phyloP scores from a whole-genome alignment of 441 rosid species.

The Croton laevigatus region DNA sequence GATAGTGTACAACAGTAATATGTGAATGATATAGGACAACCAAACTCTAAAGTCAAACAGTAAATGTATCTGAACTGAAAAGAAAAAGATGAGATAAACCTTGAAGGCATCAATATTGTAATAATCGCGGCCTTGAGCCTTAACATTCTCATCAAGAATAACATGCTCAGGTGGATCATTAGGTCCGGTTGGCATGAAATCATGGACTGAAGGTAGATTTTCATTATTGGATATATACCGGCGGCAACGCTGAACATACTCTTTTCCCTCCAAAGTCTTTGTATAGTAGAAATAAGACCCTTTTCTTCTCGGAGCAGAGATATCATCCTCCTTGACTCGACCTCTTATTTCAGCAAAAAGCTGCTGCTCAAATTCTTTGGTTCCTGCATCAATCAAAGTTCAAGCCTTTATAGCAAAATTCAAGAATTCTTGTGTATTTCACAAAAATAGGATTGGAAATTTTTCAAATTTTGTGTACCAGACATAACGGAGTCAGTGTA shows the following conservation, averaged over 20 bases:
- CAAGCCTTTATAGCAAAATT: no score
- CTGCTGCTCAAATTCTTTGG: constrained; percentile 58
- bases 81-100: constrained; percentile 28
- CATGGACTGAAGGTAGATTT: constrained; percentile 59
- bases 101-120: constrained; percentile 62
- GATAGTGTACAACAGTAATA: no score
- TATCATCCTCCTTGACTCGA: constrained; percentile 87
- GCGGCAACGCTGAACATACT: constrained; percentile 76
- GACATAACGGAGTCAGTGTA: constrained; percentile 60
- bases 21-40: no score
- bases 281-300: constrained; percentile 69
- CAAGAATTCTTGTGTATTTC: no score
- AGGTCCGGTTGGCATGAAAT: constrained; percentile 63
- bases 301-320: constrained; percentile 60
- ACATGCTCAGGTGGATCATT: constrained; percentile 80
- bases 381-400: constrained; percentile 37
- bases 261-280: constrained; percentile 74
- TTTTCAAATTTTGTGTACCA: constrained; percentile 32
- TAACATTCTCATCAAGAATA: constrained; percentile 79
- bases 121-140: constrained; percentile 53
- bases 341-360: constrained; percentile 71
- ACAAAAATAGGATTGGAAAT: no score
- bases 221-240: constrained; percentile 36
- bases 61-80: not conserved
- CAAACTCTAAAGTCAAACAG: no score